These are phyloP conservation scores for Aureobasidium namibiae DNA, from an alignment of 2,329 filamentous ascomycete genomes.

Conservation along the genomic window DNA sequence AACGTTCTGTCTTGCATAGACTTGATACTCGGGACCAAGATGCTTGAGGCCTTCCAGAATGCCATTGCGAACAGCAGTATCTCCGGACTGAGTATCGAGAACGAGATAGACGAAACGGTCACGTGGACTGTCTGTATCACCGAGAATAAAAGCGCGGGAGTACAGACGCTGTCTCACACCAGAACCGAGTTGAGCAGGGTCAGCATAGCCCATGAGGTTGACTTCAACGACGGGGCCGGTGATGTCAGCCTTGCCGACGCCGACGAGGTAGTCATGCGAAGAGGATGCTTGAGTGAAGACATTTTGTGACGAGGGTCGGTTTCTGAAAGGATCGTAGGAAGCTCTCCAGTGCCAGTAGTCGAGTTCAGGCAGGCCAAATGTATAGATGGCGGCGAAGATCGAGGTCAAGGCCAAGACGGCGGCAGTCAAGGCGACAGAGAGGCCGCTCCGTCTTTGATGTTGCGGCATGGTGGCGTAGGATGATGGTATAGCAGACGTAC, in stretches of 20 bases:
- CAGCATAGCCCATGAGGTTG: slow-evolving; percentile 87
- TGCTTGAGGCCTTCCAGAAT: slow-evolving; percentile 65
- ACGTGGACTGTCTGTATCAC: slow-evolving; percentile 53
- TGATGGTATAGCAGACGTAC: no score
- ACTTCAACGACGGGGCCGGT: slow-evolving; percentile 81
- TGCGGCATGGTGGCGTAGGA: background rate
- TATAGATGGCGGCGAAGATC: slow-evolving; percentile 27
- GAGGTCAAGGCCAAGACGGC: slow-evolving; percentile 28
- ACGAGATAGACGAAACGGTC: slow-evolving; percentile 83
- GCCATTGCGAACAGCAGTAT: slow-evolving; percentile 82
- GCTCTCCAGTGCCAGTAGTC: slow-evolving; percentile 29
- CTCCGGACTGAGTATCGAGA: slow-evolving; percentile 77
- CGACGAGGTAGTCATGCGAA: slow-evolving; percentile 51
- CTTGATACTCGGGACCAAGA: slow-evolving; percentile 62
- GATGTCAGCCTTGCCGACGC: slow-evolving; percentile 64
- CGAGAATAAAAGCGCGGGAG: slow-evolving; percentile 83
- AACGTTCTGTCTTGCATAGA: slow-evolving; percentile 73
- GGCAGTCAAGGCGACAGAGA: slow-evolving; percentile 30
- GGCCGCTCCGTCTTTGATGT: slow-evolving; percentile 15
- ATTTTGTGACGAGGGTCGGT: background rate
- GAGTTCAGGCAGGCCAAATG: slow-evolving; percentile 27
- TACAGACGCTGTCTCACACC: slow-evolving; percentile 83
- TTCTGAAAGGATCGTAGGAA: background rate
- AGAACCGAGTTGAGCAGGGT: slow-evolving; percentile 70
- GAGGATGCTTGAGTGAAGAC: slow-evolving; percentile 14